Conservation (phyloP, 2,329 filamentous ascomycete species). For the Colletotrichum chrysophilum region DNA sequence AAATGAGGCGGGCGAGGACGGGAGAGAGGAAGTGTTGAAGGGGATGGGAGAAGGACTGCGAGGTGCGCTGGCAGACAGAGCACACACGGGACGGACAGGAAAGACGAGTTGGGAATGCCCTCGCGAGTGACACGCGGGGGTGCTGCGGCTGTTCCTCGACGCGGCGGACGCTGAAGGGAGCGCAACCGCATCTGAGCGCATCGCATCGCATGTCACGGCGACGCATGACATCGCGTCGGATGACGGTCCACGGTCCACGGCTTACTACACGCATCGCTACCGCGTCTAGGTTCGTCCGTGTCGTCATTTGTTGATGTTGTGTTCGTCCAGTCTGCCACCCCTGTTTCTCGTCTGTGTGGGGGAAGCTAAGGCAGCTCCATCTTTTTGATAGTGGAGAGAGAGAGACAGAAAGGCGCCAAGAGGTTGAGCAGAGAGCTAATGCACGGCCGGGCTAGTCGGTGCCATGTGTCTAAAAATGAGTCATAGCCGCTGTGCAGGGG, state of each 20-base stretch:
- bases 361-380: background rate
- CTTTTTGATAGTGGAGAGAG: background rate
- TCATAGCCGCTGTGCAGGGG: constrained; percentile 30
- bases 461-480: constrained; percentile 38
- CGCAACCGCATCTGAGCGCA: background rate
- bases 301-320: constrained; percentile 11
- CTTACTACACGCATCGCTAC: background rate
- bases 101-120: constrained; percentile 21
- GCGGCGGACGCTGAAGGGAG: background rate
- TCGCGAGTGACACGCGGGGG: constrained; percentile 13
- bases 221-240: constrained; percentile 22
- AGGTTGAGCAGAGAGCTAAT: background rate
- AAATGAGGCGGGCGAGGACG: constrained; percentile 1
- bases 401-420: background rate
- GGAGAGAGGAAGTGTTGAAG: background rate
- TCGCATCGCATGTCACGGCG: constrained; percentile 5
- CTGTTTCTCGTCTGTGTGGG: background rate
- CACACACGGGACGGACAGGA: background rate
- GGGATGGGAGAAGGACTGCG: background rate
- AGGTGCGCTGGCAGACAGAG: constrained; percentile 3
- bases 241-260: background rate
- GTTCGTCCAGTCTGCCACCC: background rate
- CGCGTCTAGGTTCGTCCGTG: background rate
- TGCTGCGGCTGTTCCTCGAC: background rate
- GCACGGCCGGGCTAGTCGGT: background rate